Evolutionary conservation across 805 yeast genomes (phyloP).

Genomic region (Torulaspora quercuum): DNA sequence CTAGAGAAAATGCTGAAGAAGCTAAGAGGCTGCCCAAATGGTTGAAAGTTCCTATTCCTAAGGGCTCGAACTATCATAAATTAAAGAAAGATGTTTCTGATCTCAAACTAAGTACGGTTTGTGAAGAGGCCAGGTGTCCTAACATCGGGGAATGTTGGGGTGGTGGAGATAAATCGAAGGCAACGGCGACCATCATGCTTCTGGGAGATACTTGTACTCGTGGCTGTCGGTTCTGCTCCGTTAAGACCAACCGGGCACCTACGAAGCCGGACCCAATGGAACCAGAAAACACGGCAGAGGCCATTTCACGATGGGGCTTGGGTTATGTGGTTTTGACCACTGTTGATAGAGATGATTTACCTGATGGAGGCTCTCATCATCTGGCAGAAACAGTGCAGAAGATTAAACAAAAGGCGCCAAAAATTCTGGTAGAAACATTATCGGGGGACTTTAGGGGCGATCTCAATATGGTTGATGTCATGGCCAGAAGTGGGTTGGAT

Average conservation of each 20-base stretch:
- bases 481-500: conserved; percentile 86
- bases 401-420: conserved; percentile 86
- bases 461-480: conserved; percentile 66
- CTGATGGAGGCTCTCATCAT: conserved; percentile 92
- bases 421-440: conserved; percentile 85
- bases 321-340: conserved; percentile 97
- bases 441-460: conserved; percentile 96
- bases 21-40: conserved; percentile 80
- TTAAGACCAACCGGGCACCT: conserved; percentile 86
- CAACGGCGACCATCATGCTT: conserved; percentile 95
- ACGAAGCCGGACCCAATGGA: conserved; percentile 90
- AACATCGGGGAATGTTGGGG: conserved; percentile 99
- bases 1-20: conserved; percentile 56
- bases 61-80: conserved; percentile 77
- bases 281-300: conserved; percentile 97
- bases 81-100: conserved; percentile 86
- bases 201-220: conserved; percentile 98
- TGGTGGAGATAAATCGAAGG: conserved; percentile 68
- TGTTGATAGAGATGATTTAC: conserved; percentile 92
- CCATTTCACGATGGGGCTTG: conserved; percentile 94
- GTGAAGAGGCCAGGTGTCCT: conserved; percentile 99
- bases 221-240: conserved; percentile 98
- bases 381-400: conserved; percentile 80
- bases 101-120: conserved; percentile 86
- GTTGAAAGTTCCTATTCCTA: conserved; percentile 96